Percentiles rank a stretch among this genome's conserved stretches.
These are phyloP conservation scores for Physcomitrellopsis africana DNA, from an alignment of 225 moss, liverwort and hornwort species.

Conservation along the genomic window DNA sequence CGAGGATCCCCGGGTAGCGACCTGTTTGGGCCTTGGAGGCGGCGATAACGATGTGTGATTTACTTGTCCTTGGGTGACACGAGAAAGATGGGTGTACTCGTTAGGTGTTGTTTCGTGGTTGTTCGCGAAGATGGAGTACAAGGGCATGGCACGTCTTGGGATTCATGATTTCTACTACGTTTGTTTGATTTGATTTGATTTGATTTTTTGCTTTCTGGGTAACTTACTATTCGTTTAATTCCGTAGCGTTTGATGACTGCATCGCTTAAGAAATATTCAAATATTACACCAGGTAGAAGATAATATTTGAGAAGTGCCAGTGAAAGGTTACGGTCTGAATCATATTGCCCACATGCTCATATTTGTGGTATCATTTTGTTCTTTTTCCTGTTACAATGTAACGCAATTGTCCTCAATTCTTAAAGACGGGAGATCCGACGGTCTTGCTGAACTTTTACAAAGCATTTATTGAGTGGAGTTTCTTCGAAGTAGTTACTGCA, in stretches of 20 bases:
- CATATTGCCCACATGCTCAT: not conserved
- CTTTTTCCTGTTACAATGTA: not conserved
- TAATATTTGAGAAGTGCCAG: not conserved
- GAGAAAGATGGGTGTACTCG: not conserved
- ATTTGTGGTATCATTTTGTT: not conserved
- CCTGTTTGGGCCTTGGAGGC: not conserved
- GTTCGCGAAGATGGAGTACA: not conserved
- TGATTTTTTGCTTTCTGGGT: too few relatives aligned
- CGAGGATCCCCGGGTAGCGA: slow-evolving; percentile 11
- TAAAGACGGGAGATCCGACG: not conserved
- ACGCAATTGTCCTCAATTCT: not conserved
- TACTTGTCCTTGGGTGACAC: not conserved
- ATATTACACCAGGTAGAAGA: not conserved
- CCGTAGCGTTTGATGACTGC: slow-evolving; percentile 10
- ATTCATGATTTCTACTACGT: slow-evolving; percentile 2
- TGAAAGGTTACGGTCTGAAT: slow-evolving; percentile 32
- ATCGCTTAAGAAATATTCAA: not conserved
- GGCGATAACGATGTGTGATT: not conserved
- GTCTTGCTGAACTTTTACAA: slow-evolving; percentile 10
- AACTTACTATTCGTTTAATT: not conserved
- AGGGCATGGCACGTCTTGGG: not conserved
- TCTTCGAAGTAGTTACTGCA: not conserved
- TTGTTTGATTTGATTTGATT: not conserved
- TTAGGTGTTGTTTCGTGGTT: not conserved
- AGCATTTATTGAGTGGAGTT: not conserved